Evolutionary conservation across 2,329 filamentous ascomycete genomes (phyloP).

Genomic region (Aspergillus glaucus): DNA sequence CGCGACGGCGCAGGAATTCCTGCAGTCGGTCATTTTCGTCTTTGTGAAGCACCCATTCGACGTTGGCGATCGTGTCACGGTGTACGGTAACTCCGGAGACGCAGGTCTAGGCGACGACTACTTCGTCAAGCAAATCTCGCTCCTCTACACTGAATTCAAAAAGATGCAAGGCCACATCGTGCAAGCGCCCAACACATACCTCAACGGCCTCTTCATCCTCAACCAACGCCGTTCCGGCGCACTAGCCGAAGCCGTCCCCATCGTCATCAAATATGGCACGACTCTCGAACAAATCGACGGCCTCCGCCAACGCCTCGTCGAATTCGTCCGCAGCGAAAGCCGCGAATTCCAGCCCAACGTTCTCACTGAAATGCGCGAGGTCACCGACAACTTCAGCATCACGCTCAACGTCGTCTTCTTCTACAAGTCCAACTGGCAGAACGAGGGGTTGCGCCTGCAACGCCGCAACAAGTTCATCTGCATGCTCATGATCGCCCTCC

Average conservation of each 20-base stretch:
- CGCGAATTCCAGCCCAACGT: slow-evolving; percentile 84
- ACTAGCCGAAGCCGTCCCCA: slow-evolving; percentile 75
- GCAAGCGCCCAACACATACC: slow-evolving; percentile 87
- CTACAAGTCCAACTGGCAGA: slow-evolving; percentile 96
- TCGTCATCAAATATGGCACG: slow-evolving; percentile 84
- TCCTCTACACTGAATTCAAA: slow-evolving; percentile 95
- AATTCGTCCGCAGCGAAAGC: slow-evolving; percentile 79
- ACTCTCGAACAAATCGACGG: slow-evolving; percentile 74
- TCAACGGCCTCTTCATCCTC: slow-evolving; percentile 89
- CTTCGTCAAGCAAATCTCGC: slow-evolving; percentile 88
- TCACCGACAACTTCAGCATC: slow-evolving; percentile 77
- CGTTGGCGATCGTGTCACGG: slow-evolving; percentile 83
- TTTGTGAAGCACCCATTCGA: slow-evolving; percentile 98
- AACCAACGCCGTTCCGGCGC: slow-evolving; percentile 88
- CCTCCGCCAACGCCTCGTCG: slow-evolving; percentile 71
- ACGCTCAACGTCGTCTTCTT: slow-evolving; percentile 93
- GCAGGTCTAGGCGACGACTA: slow-evolving; percentile 79
- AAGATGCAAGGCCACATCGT: slow-evolving; percentile 97
- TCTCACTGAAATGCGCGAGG: slow-evolving; percentile 72
- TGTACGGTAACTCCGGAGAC: slow-evolving; percentile 86
- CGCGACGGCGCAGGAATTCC: slow-evolving; percentile 86
- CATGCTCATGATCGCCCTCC: slow-evolving; percentile 80
- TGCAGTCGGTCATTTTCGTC: slow-evolving; percentile 90
- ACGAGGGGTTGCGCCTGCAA: slow-evolving; percentile 81
- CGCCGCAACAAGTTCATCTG: slow-evolving; percentile 92